phyloP scores from a whole-genome alignment of 768 basidiomycete species.

The Lactifluus echinatus region DNA sequence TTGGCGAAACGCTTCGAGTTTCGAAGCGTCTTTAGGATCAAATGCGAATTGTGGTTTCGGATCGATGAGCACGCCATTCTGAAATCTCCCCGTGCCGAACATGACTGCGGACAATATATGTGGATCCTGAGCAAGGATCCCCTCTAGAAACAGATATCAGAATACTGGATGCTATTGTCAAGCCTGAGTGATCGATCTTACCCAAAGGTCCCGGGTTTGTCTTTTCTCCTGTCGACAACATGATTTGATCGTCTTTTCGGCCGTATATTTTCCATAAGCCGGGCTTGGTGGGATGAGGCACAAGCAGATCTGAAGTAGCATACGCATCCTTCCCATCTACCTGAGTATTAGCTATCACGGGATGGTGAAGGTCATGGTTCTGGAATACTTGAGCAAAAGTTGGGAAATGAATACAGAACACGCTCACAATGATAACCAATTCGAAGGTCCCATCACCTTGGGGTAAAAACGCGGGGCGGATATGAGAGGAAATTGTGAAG shows the following conservation, averaged over 20 bases:
- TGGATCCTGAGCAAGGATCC: conserved; percentile 28
- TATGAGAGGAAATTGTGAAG: conserved; percentile 18
- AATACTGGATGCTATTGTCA: neutral
- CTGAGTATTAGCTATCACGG: conserved; percentile 28
- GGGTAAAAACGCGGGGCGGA: conserved; percentile 18
- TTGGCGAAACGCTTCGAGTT: conserved; percentile 23
- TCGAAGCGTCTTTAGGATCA: conserved; percentile 22
- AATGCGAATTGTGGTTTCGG: conserved; percentile 24
- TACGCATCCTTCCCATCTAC: conserved; percentile 33
- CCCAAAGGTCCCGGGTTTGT: conserved; percentile 29
- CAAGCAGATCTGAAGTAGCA: conserved; percentile 36
- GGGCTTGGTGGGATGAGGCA: conserved; percentile 36
- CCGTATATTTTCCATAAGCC: conserved; percentile 28
- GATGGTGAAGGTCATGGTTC: conserved; percentile 21
- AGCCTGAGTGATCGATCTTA: neutral
- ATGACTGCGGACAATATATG: conserved; percentile 26
- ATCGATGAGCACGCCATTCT: conserved; percentile 29
- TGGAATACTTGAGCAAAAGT: conserved; percentile 2
- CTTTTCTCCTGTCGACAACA: conserved; percentile 29
- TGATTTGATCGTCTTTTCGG: conserved; percentile 27
- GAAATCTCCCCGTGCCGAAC: conserved; percentile 29
- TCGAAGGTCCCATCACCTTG: conserved; percentile 21
- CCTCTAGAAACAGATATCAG: conserved; percentile 27
- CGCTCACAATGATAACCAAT: conserved; percentile 21
- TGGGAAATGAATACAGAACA: neutral